Conservation (phyloP, 352 stramenopile genomes). For the Globisporangium okanoganense region DNA sequence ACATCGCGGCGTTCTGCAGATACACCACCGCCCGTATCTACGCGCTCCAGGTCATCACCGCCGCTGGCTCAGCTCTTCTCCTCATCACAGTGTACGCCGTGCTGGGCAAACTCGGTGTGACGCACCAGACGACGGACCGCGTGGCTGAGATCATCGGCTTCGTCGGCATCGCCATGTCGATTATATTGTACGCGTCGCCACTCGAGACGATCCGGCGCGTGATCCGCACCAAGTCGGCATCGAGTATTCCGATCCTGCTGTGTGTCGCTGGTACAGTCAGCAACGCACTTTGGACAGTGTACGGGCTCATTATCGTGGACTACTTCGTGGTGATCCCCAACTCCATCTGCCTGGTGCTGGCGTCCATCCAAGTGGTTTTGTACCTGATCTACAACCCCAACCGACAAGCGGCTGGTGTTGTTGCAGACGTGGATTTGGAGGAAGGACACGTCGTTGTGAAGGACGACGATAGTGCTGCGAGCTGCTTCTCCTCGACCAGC, state of each 20-base stretch:
- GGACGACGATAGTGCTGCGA: too few relatives aligned
- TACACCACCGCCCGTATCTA: conserved; percentile 14
- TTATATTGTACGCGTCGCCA: conserved; percentile 33
- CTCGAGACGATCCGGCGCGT: conserved; percentile 28
- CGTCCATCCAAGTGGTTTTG: conserved; percentile 33
- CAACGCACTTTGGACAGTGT: conserved; percentile 36
- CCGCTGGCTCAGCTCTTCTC: conserved; percentile 4
- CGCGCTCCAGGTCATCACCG: conserved; percentile 7
- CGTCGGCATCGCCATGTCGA: conserved; percentile 23
- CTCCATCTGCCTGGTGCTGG: conserved; percentile 26
- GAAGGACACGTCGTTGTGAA: too few relatives aligned
- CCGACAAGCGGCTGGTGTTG: background rate
- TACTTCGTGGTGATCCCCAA: conserved; percentile 38
- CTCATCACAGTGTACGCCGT: conserved; percentile 22
- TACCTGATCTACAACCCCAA: conserved; percentile 26
- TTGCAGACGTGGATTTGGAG: background rate
- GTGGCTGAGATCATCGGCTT: conserved; percentile 22
- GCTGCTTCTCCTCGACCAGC: too few relatives aligned
- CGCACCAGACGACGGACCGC: conserved; percentile 8
- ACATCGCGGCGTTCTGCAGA: conserved; percentile 16
- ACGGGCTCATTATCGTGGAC: conserved; percentile 24
- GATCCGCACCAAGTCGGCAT: conserved; percentile 23
- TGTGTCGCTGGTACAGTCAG: conserved; percentile 24
- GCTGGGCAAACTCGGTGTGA: conserved; percentile 15
- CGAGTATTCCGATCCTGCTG: conserved; percentile 28